These are phyloP conservation scores for Clitoria ternatea DNA, from an alignment of 306 rosid genomes.

Conservation along the genomic window DNA sequence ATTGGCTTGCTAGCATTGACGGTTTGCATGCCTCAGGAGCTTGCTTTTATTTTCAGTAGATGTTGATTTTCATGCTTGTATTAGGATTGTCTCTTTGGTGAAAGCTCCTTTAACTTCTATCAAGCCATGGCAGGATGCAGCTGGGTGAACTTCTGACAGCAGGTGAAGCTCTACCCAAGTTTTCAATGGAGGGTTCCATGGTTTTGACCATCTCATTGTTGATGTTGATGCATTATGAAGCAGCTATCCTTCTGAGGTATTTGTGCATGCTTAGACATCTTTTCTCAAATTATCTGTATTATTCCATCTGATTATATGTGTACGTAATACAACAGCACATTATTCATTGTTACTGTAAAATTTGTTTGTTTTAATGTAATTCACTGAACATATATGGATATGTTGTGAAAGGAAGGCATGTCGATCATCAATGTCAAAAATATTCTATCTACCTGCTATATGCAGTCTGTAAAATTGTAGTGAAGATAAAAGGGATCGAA, in stretches of 20 bases:
- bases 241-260: constrained; percentile 29
- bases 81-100: background rate
- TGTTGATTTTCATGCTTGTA: constrained; percentile 16
- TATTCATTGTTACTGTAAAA: constrained; percentile 23
- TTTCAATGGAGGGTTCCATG: constrained; percentile 8
- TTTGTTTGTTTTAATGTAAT: constrained; percentile 9
- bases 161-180: constrained; percentile 16
- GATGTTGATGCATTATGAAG: constrained; percentile 26
- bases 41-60: constrained; percentile 2
- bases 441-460: background rate
- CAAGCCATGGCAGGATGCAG: constrained; percentile 18
- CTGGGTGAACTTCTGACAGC: constrained; percentile 9
- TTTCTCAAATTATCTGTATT: constrained; percentile 4
- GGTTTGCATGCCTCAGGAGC: constrained; percentile 25
- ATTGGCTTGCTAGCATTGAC: constrained; percentile 18
- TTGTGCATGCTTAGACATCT: constrained; percentile 21
- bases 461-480: background rate
- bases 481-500: background rate
- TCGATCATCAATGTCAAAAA: background rate
- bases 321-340: constrained; percentile 15
- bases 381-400: background rate
- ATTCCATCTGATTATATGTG: constrained; percentile 28
- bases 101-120: background rate
- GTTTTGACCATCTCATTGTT: constrained; percentile 11
- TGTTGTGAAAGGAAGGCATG: background rate